Base-by-base conservation (phyloP, 805 yeast genomes). In the Cyberlindnera petersonii region DNA sequence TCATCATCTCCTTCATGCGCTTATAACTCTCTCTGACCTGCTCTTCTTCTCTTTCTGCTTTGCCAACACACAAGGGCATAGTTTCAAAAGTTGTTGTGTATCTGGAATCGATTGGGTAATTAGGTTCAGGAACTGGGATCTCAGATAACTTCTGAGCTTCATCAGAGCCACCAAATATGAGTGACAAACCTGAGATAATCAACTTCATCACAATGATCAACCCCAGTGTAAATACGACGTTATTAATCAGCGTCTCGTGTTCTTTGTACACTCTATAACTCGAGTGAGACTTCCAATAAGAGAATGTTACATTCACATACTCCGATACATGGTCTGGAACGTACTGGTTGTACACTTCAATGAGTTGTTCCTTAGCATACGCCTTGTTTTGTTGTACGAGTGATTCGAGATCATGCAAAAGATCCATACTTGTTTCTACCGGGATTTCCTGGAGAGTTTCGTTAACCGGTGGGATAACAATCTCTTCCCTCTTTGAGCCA, bases 51-150 rank as follows among this genome's bases (percentile, higher is more conserved):
- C 18, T 21, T n/a, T 43, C 44, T 4, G 37, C 46, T 20, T 28
- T 46, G 1, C 46, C 50, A 16, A 35, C 28, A 24, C 50, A 46
- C 11, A 33, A 7, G 6, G 47, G 47, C 15, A 43, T 35, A 9
- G 42, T 38, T 19, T 46, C 47, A 26, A 46, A 46, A 8, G n/a
- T n/a, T n/a, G n/a, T n/a, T 31, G 22, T 30, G 24, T 24, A n/a
- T 23, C 22, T 24, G 26, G 11, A 20, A 10, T 21, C 16, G 39
- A 7, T 20, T n/a, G 33, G 16, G 14, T 30, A n/a, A n/a, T n/a
- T n/a, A n/a, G n/a, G n/a, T n/a, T n/a, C n/a, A n/a, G n/a, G n/a
- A n/a, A n/a, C n/a, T n/a, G n/a, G n/a, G n/a, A n/a, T n/a, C n/a
- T n/a, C n/a, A n/a, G n/a, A n/a, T n/a, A n/a, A n/a, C n/a, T n/a